Evolutionary conservation across 202 grass and related monocot species (phyloP).

Genomic region (Eragrostis tef): DNA sequence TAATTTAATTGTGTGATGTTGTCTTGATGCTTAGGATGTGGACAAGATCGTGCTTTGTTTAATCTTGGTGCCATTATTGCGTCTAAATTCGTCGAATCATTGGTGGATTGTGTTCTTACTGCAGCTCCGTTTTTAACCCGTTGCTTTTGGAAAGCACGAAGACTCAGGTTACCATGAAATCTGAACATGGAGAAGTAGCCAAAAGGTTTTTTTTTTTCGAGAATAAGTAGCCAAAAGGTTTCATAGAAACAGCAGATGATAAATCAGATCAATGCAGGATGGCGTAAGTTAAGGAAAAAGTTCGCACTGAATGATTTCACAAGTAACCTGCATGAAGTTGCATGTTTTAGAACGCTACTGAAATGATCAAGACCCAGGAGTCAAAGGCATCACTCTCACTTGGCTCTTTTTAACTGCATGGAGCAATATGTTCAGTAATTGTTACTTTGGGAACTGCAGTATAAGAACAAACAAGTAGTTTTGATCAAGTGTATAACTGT

Average conservation of each 20-base stretch:
- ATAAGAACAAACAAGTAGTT: background rate
- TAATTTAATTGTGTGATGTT: slow-evolving; percentile 43
- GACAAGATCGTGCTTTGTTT: slow-evolving; percentile 40
- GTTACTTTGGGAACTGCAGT: background rate
- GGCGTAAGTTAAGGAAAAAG: background rate
- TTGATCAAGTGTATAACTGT: background rate
- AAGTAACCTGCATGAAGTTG: slow-evolving; percentile 25
- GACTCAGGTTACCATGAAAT: background rate
- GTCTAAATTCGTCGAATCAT: slow-evolving; percentile 26
- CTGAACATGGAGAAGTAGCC: slow-evolving; percentile 20
- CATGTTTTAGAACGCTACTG: slow-evolving; percentile 12
- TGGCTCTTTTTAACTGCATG: slow-evolving; percentile 9
- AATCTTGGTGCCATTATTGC: slow-evolving; percentile 39
- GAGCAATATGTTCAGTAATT: background rate
- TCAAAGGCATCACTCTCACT: slow-evolving; percentile 37
- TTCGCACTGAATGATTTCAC: slow-evolving; percentile 12
- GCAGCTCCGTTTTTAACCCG: background rate
- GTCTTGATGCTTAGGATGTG: slow-evolving; percentile 38
- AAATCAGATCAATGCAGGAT: slow-evolving; percentile 1
- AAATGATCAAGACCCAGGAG: slow-evolving; percentile 21
- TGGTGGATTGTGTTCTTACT: slow-evolving; percentile 21
- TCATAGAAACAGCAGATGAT: slow-evolving; percentile 34
- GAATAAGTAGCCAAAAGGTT: slow-evolving; percentile 21
- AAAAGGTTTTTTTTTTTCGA: too few relatives aligned
- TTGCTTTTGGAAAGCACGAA: slow-evolving; percentile 14